Percentiles rank a stretch among this genome's conserved stretches.
phyloP scores from a whole-genome alignment of 257 asterid genomes.

The Forsythia viridissima region DNA sequence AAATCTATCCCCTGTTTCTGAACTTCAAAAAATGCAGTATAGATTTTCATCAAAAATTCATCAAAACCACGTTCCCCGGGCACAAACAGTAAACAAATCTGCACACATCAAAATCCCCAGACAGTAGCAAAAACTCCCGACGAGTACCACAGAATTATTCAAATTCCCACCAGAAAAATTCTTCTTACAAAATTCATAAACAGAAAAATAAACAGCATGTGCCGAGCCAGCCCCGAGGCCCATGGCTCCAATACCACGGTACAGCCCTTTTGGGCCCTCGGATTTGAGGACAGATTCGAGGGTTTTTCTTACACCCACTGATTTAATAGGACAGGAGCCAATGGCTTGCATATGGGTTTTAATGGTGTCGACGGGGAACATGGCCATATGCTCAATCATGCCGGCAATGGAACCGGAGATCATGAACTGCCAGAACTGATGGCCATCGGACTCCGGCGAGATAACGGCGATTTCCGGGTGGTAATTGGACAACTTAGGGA shows the following conservation, averaged over 20 bases:
- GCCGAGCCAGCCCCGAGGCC: conserved; percentile 98
- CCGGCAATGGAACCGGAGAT: conserved; percentile 91
- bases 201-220: conserved; percentile 88
- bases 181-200: conserved; percentile 77
- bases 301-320: conserved; percentile 63
- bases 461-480: conserved; percentile 31
- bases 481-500: conserved; percentile 53
- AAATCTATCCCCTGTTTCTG: too few species aligned
- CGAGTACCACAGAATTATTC: conserved; percentile 59
- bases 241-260: conserved; percentile 96
- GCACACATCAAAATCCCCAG: too few species aligned
- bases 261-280: conserved; percentile 70
- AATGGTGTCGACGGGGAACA: conserved; percentile 93
- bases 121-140: conserved; percentile 89
- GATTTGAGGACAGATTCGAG: conserved; percentile 59
- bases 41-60: too few species aligned
- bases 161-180: conserved; percentile 66
- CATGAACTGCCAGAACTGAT: conserved; percentile 88
- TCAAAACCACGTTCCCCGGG: too few species aligned
- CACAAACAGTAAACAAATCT: too few species aligned
- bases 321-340: conserved; percentile 76
- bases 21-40: too few species aligned
- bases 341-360: conserved; percentile 95
- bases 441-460: conserved; percentile 69
- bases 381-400: conserved; percentile 92